Percentiles rank a stretch among this genome's conserved stretches.
Conservation (phyloP, 768 basidiomycete genomes). For the Grammothele lineata region DNA sequence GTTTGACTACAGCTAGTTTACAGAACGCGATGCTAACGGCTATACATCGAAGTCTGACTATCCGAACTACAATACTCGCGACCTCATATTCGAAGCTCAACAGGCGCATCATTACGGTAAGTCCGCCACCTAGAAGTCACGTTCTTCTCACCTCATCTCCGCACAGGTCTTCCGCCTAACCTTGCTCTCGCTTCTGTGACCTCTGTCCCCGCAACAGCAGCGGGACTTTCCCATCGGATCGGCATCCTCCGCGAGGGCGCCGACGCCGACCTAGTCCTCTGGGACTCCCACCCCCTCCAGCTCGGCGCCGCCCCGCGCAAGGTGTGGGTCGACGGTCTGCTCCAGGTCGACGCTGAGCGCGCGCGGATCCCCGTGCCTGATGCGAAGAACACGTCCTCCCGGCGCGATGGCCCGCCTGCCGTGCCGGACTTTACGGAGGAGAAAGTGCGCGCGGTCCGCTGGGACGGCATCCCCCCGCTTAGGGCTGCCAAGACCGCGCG, state of each 20-base stretch:
- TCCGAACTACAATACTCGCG: conserved; percentile 61
- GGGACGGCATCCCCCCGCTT: conserved; percentile 77
- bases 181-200: conserved; percentile 74
- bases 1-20: conserved; percentile 35
- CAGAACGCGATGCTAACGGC: too few relatives aligned
- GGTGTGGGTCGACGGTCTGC: conserved; percentile 83
- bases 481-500: conserved; percentile 32
- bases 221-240: conserved; percentile 78
- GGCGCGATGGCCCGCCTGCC: conserved; percentile 38
- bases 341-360: conserved; percentile 52
- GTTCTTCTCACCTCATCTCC: neutral
- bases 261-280: conserved; percentile 40
- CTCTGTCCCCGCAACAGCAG: conserved; percentile 61
- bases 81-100: conserved; percentile 80
- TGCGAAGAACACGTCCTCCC: conserved; percentile 22
- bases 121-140: neutral
- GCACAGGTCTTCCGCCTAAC: conserved; percentile 47
- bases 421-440: conserved; percentile 74
- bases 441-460: conserved; percentile 51
- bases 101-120: conserved; percentile 75
- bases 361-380: conserved; percentile 18
- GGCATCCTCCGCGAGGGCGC: conserved; percentile 48
- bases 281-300: conserved; percentile 37
- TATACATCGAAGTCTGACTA: too few relatives aligned
- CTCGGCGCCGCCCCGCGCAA: conserved; percentile 47